A percentile compares a stretch with the other conserved stretches of the same genome.
Evolutionary conservation across 495 filamentous ascomycete genomes (phyloP).

Genomic region (Penicillium coffeae): DNA sequence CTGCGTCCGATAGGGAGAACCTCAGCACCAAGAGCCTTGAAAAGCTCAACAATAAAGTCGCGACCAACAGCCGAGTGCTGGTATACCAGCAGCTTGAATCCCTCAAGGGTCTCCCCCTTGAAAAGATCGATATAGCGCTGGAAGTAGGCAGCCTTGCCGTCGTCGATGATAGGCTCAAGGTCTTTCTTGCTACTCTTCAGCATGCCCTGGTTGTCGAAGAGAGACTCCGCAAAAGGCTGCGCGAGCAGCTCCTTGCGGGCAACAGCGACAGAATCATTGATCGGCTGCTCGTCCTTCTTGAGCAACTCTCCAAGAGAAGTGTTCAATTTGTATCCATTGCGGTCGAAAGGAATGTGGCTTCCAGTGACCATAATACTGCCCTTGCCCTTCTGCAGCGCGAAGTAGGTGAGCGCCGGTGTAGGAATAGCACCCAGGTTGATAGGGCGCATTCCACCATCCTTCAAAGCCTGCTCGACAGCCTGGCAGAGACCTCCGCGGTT

Average conservation of each 20-base stretch:
- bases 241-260: slow-evolving; percentile 13
- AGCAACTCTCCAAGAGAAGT: slow-evolving; percentile 24
- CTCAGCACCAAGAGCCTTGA: slow-evolving; percentile 19
- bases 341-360: slow-evolving; percentile 31
- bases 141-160: slow-evolving; percentile 18
- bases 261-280: slow-evolving; percentile 17
- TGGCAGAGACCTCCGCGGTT: slow-evolving; percentile 24
- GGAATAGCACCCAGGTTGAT: slow-evolving; percentile 27
- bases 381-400: slow-evolving; percentile 20
- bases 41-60: slow-evolving; percentile 17
- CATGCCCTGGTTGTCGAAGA: slow-evolving; percentile 26
- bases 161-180: slow-evolving; percentile 4
- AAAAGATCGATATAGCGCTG: slow-evolving; percentile 26
- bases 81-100: slow-evolving; percentile 22
- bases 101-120: slow-evolving; percentile 18
- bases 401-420: slow-evolving; percentile 24
- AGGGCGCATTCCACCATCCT: slow-evolving; percentile 22
- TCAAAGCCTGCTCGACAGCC: slow-evolving; percentile 22
- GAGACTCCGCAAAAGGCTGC: slow-evolving; percentile 20
- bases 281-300: slow-evolving; percentile 27
- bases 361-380: slow-evolving; percentile 32
- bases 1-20: slow-evolving; percentile 22
- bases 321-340: slow-evolving; percentile 31
- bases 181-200: slow-evolving; percentile 4
- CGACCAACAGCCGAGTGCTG: slow-evolving; percentile 29